Evolutionary conservation across 2,329 filamentous ascomycete species (phyloP), one percentile per base, ranked within the genome.

Genomic region (Fusarium sp.): DNA sequence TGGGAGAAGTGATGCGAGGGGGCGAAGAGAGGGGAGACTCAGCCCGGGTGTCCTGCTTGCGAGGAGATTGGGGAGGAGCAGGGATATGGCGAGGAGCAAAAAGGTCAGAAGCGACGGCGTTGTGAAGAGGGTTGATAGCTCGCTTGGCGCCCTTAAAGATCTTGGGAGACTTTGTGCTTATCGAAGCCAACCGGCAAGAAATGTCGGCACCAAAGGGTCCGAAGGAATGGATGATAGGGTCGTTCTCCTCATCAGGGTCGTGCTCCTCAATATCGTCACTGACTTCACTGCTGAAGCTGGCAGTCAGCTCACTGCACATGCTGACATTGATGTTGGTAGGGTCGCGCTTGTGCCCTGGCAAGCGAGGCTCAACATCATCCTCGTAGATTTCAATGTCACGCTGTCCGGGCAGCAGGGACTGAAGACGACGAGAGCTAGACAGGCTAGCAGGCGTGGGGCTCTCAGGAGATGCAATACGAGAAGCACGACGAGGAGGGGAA

Each of bases 241-340:
- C 96, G 70, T 98, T 98, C 81, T 98, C 95, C 83, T 98, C 95
- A 74, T 95, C 92, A 1, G 92, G 91, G 69, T 97, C 90, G 53
- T 93, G 91, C 56, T 91, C 88, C 20, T 94, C 90, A 4, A 52
- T 10, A 20, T 45, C 60, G 56, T 80, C 82, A 15, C 82, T 83
- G 27, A 87, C 80, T 54, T 89, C 88, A 76, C 87, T 90, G 10
- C 84, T 86, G 77, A 87, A 88, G 75, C 84, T 87, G 57, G 83
- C 82, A n/a, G 82, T 82, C 25, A 80, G 75, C 34, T 87, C 85
- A 12, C 85, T 86, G 68, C 82, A 78, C 71, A 87, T 86, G 78
- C 85, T 88, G 18, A 80, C 80, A 30, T 76, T 77, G 18, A 77
- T 69, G 57, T 79, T 76, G 11, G 73, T 59, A 5, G 55, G 25